phyloP scores from a whole-genome alignment of 106 monocot genomes.

The Dendrobium officinale region DNA sequence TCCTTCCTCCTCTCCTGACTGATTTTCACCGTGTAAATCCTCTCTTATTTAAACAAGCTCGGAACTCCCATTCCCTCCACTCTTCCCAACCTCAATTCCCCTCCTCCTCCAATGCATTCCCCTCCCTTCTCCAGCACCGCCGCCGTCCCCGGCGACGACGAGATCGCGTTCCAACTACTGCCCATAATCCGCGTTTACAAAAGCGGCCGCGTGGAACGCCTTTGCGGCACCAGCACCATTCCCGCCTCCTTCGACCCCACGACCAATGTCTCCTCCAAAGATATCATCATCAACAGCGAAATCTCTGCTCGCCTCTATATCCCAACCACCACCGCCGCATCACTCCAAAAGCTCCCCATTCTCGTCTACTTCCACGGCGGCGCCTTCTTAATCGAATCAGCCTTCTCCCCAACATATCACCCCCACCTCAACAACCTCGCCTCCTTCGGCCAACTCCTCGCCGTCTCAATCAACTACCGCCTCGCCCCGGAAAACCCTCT shows the following conservation, averaged over 20 bases:
- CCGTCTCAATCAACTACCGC: slow-evolving; percentile 32
- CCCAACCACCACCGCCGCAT: not conserved
- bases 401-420: slow-evolving; percentile 9
- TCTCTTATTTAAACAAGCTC: too few species aligned
- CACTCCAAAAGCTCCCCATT: not conserved
- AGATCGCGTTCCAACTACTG: not conserved
- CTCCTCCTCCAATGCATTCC: too few species aligned
- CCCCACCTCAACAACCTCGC: slow-evolving; percentile 14
- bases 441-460: not conserved
- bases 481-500: slow-evolving; percentile 32
- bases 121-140: not conserved
- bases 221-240: not conserved
- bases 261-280: slow-evolving; percentile 5
- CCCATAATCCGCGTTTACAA: not conserved
- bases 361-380: slow-evolving; percentile 18
- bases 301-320: slow-evolving; percentile 6
- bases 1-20: too few species aligned
- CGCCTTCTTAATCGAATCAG: slow-evolving; percentile 7
- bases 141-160: not conserved
- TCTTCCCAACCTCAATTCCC: too few species aligned
- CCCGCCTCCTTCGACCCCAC: not conserved
- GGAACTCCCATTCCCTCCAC: too few species aligned
- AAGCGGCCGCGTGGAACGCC: slow-evolving; percentile 9
- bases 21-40: too few species aligned
- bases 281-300: not conserved